Base-by-base conservation (phyloP, 352 stramenopile genomes). In the Phytophthora kernoviae region DNA sequence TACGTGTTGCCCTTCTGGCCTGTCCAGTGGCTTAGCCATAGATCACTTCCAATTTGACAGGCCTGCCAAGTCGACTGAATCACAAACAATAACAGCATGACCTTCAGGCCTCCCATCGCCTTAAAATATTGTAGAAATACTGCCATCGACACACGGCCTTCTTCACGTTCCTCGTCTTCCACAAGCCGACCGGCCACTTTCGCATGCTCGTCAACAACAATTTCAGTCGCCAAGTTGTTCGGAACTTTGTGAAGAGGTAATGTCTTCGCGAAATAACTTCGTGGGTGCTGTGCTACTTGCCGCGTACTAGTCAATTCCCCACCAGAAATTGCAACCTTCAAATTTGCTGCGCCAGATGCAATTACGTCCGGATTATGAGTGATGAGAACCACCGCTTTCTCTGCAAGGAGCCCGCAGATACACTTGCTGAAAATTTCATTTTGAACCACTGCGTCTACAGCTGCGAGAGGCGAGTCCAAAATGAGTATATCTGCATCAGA, bases 361-460 rank as follows among this genome's bases (percentile, higher is more conserved):
- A 79, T 68, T 22, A 72, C 54, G 12, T 97, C 82, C 1, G 95
- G 58, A 34, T 77, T 89, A 70, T 98, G 96, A 15, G 94, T 98
- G 1, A 97, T 92, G 2, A 98, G 68, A 18, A 98, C 54, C 2
- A 98, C 74, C 21, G 81, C 93, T 47, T 83, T 81, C 45, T 70
- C 30, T 14, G 44, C 32, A 22, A 80, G 37, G 5, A 80, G 26
- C 0, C 26, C 46, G 17, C 64, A 76, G 6, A 77, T 46, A 7
- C 64, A 76, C 20, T 75, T 62, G 14, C 52, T 39, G 58, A 98
- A 98, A 17, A 98, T 70, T 68, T 94, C 81, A 33, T 83, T 86
- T 26, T 88, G 92, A 40, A 98, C 94, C 52, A 98, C 88, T 22
- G 86, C 79, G 72, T 99, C 96, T 0, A 98, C 93, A 8, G 94